Base-by-base conservation (phyloP, 768 basidiomycete genomes). In the Lactarius pseudohatsudake region DNA sequence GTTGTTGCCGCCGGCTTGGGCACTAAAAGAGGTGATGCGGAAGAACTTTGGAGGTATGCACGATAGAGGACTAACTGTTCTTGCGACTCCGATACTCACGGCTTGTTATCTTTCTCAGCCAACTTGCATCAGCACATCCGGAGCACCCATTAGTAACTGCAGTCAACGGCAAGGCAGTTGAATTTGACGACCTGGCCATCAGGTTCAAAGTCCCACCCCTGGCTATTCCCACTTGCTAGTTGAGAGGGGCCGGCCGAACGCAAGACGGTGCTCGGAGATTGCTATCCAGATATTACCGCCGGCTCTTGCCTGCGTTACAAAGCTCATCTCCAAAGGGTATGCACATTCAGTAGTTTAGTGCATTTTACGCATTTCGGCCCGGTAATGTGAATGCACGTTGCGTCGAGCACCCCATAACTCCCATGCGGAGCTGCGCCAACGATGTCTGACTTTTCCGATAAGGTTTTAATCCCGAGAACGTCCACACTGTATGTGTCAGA, bases 21-120 rank as follows among this genome's bases (percentile, higher is more conserved):
- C 2, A 64, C 72, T 64, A 91, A 88, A 76, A 84, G 81, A 69
- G 71, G 76, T 2, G 89, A 92, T 59, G 84, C 82, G 4, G 89
- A 91, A 61, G 84, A 87, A 47, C 72, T 86, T 28, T 92, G 87
- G 86, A 81, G 77, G 92, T 92, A 75, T 69, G 87, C 81, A n/a
- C 36, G 20, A 50, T 47, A 63, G 58, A 16, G 43, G 36, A 61
- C 58, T 61, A 64, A 66, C 18, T 32, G 20, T 16, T 64, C 57
- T 1, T n/a, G 56, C 43, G 67, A 22, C 32, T 20, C 47, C 32
- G 59, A 38, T 58, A 63, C 66, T 72, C 61, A 70, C 57, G 57
- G 64, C 32, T 38, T 59, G 26, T 63, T 65, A 41, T 54, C n/a
- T 20, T 68, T 56, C 58, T 26, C 62, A 85, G 83, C 64, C 79